These are phyloP conservation scores for Fusarium nurragi DNA, from an alignment of 2,329 filamentous ascomycete species.

Conservation along the genomic window DNA sequence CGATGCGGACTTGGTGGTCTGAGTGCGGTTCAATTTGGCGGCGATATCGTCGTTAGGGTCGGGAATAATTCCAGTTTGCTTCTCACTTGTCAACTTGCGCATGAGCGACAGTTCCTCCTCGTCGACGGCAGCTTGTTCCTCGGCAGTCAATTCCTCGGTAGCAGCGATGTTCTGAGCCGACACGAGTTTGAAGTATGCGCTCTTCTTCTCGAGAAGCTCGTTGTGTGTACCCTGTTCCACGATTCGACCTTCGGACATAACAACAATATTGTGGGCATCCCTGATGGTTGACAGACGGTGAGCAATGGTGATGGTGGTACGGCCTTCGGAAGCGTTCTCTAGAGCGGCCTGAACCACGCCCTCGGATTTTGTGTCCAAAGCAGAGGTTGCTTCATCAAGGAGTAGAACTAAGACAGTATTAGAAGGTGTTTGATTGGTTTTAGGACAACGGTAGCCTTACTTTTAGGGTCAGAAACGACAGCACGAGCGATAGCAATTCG, in stretches of 20 bases:
- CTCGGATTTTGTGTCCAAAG: constrained; percentile 93
- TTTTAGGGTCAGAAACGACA: constrained; percentile 89
- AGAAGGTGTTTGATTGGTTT: neutral
- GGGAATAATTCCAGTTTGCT: constrained; percentile 54
- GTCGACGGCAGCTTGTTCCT: constrained; percentile 62
- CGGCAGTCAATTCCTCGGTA: constrained; percentile 62
- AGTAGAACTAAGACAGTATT: constrained; percentile 68
- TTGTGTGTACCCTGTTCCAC: constrained; percentile 93
- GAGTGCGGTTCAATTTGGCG: constrained; percentile 64
- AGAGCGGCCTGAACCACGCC: constrained; percentile 93
- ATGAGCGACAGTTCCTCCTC: constrained; percentile 61
- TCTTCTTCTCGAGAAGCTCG: constrained; percentile 73
- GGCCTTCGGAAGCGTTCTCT: constrained; percentile 82
- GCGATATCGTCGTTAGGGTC: constrained; percentile 72
- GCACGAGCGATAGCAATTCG: constrained; percentile 94
- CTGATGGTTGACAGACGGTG: constrained; percentile 95
- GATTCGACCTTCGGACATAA: constrained; percentile 86
- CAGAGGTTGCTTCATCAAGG: constrained; percentile 93
- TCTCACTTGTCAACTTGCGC: constrained; percentile 56
- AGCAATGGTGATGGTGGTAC: constrained; percentile 96
- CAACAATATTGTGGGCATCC: constrained; percentile 94
- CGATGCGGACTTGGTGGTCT: constrained; percentile 70
- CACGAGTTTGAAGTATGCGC: constrained; percentile 85
- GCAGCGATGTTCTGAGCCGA: constrained; percentile 84
- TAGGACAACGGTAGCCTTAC: constrained; percentile 46